phyloP scores from a whole-genome alignment of 225 moss, liverwort and hornwort species.

The Marchantia paleacea region DNA sequence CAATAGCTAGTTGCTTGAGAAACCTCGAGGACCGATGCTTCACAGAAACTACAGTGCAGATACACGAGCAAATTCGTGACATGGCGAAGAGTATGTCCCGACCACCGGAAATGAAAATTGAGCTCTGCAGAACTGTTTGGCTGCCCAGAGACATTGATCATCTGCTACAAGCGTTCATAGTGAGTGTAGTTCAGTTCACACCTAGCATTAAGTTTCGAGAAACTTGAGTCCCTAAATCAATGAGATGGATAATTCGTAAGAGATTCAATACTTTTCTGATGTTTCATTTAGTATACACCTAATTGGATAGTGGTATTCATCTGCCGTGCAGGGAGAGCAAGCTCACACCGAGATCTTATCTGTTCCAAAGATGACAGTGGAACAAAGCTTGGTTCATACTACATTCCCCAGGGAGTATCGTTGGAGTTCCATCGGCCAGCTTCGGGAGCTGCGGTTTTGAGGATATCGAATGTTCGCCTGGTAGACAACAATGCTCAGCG shows the following conservation, averaged over 20 bases:
- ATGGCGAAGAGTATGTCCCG: neutral
- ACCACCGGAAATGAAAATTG: neutral
- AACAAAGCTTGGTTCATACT: no score
- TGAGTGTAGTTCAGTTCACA: no score
- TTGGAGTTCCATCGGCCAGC: neutral
- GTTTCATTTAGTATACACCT: no score
- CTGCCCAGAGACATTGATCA: no score
- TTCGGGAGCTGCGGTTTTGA: neutral
- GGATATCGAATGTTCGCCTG: neutral
- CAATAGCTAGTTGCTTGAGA: neutral
- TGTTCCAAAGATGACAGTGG: no score
- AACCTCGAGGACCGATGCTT: neutral
- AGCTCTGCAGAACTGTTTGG: neutral
- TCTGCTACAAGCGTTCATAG: no score
- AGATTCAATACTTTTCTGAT: no score
- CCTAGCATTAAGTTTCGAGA: neutral
- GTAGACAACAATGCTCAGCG: neutral
- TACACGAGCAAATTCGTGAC: constrained; percentile 1
- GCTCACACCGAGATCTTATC: neutral
- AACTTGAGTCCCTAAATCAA: neutral
- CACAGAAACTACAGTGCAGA: neutral
- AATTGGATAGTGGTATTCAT: neutral
- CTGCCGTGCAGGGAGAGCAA: neutral
- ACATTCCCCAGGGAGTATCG: neutral
- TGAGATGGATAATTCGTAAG: neutral